Conservation (phyloP, 768 basidiomycete species). For the Gyrodon lividus region DNA sequence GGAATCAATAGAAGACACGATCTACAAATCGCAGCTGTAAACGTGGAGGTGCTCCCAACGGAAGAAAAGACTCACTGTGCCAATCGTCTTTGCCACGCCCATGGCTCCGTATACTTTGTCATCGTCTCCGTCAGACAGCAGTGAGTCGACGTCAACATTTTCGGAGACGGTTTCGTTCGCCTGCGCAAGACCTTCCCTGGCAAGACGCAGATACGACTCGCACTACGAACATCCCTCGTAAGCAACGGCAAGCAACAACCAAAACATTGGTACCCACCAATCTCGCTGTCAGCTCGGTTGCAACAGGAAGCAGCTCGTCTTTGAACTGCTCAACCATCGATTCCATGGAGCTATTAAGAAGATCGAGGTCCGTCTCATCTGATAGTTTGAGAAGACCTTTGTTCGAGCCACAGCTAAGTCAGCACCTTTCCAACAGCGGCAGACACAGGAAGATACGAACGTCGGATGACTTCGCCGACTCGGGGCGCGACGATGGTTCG, state of each 20-base stretch:
- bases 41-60: background rate
- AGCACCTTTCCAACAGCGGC: background rate
- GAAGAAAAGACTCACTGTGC: constrained; percentile 50
- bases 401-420: background rate
- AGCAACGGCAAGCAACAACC: background rate
- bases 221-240: constrained; percentile 43
- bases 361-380: constrained; percentile 89
- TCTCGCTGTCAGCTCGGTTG: constrained; percentile 73
- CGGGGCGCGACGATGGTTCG: constrained; percentile 67
- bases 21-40: constrained; percentile 40
- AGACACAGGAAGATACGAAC: constrained; percentile 34
- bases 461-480: constrained; percentile 86
- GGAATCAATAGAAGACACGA: constrained; percentile 72
- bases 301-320: constrained; percentile 80
- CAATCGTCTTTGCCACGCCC: constrained; percentile 84
- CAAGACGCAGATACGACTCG: constrained; percentile 79
- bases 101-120: constrained; percentile 88
- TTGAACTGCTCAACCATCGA: constrained; percentile 85
- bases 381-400: constrained; percentile 82
- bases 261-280: constrained; percentile 49
- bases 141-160: constrained; percentile 54
- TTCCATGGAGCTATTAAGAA: constrained; percentile 80
- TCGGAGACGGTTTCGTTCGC: constrained; percentile 48
- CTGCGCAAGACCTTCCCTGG: constrained; percentile 60
- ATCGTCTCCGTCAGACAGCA: constrained; percentile 61